phyloP scores from a whole-genome alignment of 164 flowering plant genomes.

The Annona squamosa region DNA sequence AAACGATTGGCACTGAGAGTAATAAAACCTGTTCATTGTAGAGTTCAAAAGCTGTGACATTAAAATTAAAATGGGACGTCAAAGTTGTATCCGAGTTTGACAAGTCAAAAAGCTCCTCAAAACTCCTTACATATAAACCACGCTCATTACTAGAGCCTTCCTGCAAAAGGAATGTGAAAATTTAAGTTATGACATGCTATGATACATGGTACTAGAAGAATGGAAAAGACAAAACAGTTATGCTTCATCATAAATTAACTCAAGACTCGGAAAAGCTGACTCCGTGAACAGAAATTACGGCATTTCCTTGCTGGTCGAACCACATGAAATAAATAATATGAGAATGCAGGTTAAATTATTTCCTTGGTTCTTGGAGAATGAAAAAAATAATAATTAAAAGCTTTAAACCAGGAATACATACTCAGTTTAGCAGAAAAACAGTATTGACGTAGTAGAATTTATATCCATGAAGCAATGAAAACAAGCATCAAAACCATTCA shows the following conservation, averaged over 20 bases:
- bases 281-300: background rate
- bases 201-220: background rate
- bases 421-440: background rate
- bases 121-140: slow-evolving; percentile 83
- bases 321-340: background rate
- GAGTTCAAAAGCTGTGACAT: slow-evolving; percentile 67
- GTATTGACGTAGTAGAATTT: background rate
- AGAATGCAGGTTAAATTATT: background rate
- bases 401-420: background rate
- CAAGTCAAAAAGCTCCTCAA: slow-evolving; percentile 96
- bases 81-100: slow-evolving; percentile 81
- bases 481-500: background rate
- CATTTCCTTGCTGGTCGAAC: background rate
- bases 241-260: background rate
- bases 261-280: background rate
- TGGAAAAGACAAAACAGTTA: background rate
- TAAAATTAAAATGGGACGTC: slow-evolving; percentile 58
- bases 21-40: slow-evolving; percentile 83
- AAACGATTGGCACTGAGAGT: background rate
- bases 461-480: background rate
- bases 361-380: background rate
- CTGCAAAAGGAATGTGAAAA: slow-evolving; percentile 34
- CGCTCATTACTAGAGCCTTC: slow-evolving; percentile 96
- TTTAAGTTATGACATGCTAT: background rate
- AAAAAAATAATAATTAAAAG: background rate